A percentile compares a stretch with the other conserved stretches of the same genome.
Conservation (phyloP, 257 asterid species). For the Lycium barbarum region DNA sequence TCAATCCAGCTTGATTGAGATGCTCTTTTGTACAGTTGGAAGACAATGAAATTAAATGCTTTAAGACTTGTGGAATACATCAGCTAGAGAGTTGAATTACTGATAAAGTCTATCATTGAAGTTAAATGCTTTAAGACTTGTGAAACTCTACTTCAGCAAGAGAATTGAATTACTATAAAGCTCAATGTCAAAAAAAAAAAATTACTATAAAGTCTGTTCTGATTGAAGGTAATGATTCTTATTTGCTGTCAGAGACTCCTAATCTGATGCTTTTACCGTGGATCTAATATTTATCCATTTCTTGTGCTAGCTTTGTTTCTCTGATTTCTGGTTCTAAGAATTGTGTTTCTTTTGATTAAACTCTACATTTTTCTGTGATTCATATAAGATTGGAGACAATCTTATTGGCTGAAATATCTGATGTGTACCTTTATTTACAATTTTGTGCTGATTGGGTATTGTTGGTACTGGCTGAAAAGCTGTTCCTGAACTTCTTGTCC, state of each 20-base stretch:
- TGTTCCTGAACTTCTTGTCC: no score
- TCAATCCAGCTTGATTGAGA: neutral
- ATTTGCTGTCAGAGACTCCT: slow-evolving; percentile 3
- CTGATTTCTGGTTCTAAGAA: neutral
- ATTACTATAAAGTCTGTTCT: neutral
- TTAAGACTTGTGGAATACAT: slow-evolving; percentile 1
- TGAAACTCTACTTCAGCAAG: neutral
- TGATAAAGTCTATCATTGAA: neutral
- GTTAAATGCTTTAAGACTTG: neutral
- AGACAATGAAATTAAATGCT: neutral
- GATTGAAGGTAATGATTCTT: neutral
- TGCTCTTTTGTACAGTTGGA: slow-evolving; percentile 22
- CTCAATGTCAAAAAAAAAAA: no score
- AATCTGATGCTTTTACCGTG: neutral
- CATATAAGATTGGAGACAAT: neutral
- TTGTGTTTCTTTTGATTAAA: neutral
- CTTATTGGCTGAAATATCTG: slow-evolving; percentile 2
- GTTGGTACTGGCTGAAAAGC: no score
- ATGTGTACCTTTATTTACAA: neutral
- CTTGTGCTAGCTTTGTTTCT: neutral
- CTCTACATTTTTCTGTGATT: neutral
- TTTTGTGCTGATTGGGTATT: no score
- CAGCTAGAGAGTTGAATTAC: slow-evolving; percentile 11
- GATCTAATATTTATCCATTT: slow-evolving; percentile 4
- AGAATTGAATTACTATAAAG: neutral